Evolutionary conservation across 352 stramenopile genomes (phyloP).

Genomic region (Phytophthora uliginosa): DNA sequence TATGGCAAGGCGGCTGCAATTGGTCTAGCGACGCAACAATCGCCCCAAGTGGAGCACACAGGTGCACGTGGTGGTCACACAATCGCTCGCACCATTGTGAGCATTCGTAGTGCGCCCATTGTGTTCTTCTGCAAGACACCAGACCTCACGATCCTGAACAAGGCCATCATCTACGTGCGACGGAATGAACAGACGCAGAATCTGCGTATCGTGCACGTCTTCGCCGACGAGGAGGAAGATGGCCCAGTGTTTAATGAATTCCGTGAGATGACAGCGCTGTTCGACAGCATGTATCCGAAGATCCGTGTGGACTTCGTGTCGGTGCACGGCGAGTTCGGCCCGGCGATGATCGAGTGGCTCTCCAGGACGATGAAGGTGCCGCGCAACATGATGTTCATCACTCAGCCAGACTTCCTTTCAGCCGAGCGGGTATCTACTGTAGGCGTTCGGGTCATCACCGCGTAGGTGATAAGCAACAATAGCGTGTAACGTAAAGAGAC

Average conservation of each 20-base stretch:
- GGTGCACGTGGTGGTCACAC: constrained; percentile 55
- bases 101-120: constrained; percentile 68
- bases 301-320: constrained; percentile 81
- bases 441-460: constrained; percentile 82
- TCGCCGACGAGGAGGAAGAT: constrained; percentile 34
- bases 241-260: constrained; percentile 27
- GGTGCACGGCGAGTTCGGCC: constrained; percentile 59
- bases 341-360: constrained; percentile 78
- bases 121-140: constrained; percentile 92
- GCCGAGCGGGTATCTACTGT: constrained; percentile 72
- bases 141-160: constrained; percentile 91
- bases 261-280: constrained; percentile 62
- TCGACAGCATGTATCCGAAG: constrained; percentile 88
- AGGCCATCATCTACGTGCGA: constrained; percentile 91
- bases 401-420: constrained; percentile 64
- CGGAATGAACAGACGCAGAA: constrained; percentile 89
- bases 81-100: constrained; percentile 54
- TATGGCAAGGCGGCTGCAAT: constrained; percentile 23
- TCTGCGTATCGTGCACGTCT: constrained; percentile 88
- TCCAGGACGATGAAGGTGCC: constrained; percentile 62
- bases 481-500: neutral
- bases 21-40: constrained; percentile 10
- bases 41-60: constrained; percentile 36
- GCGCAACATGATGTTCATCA: constrained; percentile 92
- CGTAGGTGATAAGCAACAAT: constrained; percentile 1